These are phyloP conservation scores for Graphiopsis chlorocephala DNA, from an alignment of 2,329 filamentous ascomycete genomes.

Conservation along the genomic window DNA sequence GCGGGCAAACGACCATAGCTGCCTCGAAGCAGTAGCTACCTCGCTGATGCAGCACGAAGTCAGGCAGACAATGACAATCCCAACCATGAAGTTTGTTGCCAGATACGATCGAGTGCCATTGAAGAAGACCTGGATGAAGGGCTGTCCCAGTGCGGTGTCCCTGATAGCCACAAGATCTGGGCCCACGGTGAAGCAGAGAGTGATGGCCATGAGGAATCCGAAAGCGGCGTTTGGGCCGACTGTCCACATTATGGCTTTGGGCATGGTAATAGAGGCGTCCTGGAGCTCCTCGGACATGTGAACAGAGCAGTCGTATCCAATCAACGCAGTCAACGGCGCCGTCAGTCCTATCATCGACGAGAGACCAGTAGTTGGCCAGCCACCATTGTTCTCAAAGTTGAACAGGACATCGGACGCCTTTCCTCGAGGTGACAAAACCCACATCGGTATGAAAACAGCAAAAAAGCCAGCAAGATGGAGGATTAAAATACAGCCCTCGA, in stretches of 20 bases:
- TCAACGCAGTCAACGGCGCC: slow-evolving; percentile 24
- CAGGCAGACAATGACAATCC: slow-evolving; percentile 25
- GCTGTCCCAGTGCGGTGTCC: slow-evolving; percentile 40
- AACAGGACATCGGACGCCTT: slow-evolving; percentile 20
- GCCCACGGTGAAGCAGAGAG: slow-evolving; percentile 35
- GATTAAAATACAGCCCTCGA: slow-evolving; percentile 29
- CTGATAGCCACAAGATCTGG: slow-evolving; percentile 33
- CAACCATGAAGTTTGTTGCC: slow-evolving; percentile 31
- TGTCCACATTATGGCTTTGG: slow-evolving; percentile 29
- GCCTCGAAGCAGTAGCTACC: slow-evolving; percentile 42
- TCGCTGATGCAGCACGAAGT: slow-evolving; percentile 38
- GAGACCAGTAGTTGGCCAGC: slow-evolving; percentile 27
- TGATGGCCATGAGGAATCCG: slow-evolving; percentile 30
- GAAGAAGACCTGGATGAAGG: slow-evolving; percentile 48
- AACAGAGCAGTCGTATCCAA: slow-evolving; percentile 27
- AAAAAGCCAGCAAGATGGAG: slow-evolving; percentile 38
- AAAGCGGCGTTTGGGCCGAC: slow-evolving; percentile 25
- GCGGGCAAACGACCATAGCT: slow-evolving; percentile 43
- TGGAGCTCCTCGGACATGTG: slow-evolving; percentile 33
- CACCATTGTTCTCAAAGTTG: slow-evolving; percentile 25
- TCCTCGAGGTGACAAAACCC: slow-evolving; percentile 26
- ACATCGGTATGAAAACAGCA: slow-evolving; percentile 28
- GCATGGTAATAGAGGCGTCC: slow-evolving; percentile 31
- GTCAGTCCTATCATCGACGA: slow-evolving; percentile 42
- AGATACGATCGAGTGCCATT: slow-evolving; percentile 30